Evolutionary conservation across 2,329 filamentous ascomycete species (phyloP), one percentile per base, ranked within the genome.

Genomic region (Aspergillus fructus): DNA sequence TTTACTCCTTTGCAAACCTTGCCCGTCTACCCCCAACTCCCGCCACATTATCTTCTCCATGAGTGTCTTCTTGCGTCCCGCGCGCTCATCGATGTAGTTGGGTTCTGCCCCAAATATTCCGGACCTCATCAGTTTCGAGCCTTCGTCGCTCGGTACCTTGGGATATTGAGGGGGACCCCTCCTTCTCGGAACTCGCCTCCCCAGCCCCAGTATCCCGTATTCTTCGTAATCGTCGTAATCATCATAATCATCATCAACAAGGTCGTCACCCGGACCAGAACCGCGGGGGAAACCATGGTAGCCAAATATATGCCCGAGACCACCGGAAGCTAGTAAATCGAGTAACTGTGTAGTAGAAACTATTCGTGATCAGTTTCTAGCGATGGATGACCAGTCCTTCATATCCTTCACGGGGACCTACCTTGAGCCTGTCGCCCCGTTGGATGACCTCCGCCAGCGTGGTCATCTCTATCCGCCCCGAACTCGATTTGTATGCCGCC

Each of bases 91-190:
- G 68, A 79, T 59, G 74, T 81, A 63, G 78, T 78, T 65, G 79
- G 88, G 82, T 56, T 86, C 89, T 17, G 81, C 80, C 34, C 93
- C 93, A 75, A 97, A 97, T 2, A 79, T 80, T 1, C 93, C 93
- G 30, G 87, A 89, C 40, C 85, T 81, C 92, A 97, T 96, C 60
- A 97, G 78, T 64, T 88, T 85, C 49, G 75, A 80, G 7, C 94
- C 93, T 60, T 85, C 82, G 11, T 89, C 85, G 66, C 88, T 96
- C 0, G 93, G 93, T 0, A 96, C 86, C 65, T 89, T 89, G n/a
- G 93, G 91, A 59, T 93, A 93, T 45, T 84, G 77, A 60, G 86
- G 72, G 19, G 68, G 72, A 12, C 70, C 64, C 5, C 67, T 61
- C 6, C 77, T 71, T 17, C 76, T 76, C 52, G 82, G 78, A 21